These are phyloP conservation scores for Craterostigma plantagineum DNA, from an alignment of 257 asterid species.

Conservation along the genomic window DNA sequence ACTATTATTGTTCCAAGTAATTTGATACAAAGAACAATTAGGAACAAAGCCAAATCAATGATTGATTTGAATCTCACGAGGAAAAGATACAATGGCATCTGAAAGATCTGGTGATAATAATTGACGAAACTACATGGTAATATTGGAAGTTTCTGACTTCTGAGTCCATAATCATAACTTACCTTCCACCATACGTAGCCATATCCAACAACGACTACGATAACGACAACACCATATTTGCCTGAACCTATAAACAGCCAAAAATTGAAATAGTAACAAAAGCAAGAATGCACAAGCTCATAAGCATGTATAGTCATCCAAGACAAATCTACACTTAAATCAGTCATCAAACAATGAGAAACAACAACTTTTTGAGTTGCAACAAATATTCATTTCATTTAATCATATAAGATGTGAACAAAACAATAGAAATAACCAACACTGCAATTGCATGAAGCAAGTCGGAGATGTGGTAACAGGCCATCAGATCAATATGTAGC, in stretches of 20 bases:
- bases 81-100: too few species aligned
- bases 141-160: too few species aligned
- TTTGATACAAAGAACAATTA: too few species aligned
- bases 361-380: background rate
- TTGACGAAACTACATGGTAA: background rate
- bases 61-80: too few species aligned
- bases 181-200: conserved; percentile 99
- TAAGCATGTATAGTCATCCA: background rate
- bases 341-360: background rate
- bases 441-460: too few species aligned
- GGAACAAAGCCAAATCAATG: too few species aligned
- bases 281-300: background rate
- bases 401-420: too few species aligned
- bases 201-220: conserved; percentile 65
- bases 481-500: too few species aligned
- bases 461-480: too few species aligned
- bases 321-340: background rate
- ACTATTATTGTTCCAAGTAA: too few species aligned
- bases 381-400: too few species aligned
- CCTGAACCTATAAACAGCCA: conserved; percentile 44
- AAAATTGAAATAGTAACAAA: background rate
- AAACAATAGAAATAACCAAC: too few species aligned
- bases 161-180: conserved; percentile 3
- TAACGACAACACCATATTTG: conserved; percentile 43
- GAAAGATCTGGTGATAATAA: background rate